Evolutionary conservation across 176 grass and related monocot genomes (phyloP), one percentile per base, ranked within the genome.

Genomic region (Aegilops sharonensis): DNA sequence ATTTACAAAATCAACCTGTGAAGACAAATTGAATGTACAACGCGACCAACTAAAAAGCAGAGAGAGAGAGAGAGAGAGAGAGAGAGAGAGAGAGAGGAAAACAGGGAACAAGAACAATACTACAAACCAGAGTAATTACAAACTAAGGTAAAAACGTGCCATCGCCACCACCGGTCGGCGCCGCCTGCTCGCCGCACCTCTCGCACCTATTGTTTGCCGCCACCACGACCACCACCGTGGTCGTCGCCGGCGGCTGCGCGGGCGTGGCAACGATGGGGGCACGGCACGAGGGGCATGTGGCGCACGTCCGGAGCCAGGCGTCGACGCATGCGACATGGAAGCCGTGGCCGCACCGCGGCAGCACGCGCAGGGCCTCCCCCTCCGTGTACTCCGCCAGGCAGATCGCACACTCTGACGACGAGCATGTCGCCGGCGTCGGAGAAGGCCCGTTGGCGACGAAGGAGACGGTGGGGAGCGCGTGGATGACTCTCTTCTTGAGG

Each of bases 281-380:
- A 23, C 91, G 91, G 66, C 91, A 92, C 2, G 84, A 92, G 5
- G 91, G 91, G 79, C 87, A 92, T 11, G 84, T 86, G 27, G 87
- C 79, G 35, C 78, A 75, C 0, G 83, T 34, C 13, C 86, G 92
- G 56, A 94, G 84, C 92, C 92, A 94, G 70, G 75, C 87, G 81
- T 94, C 90, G 23, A 94, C 72, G 65, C 92, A 94, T 14, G 37
- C 81, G 1, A 81, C 92, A 47, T 92, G 92, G 80, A 94, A 94
- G n/a, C 45, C 18, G 36, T 94, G 92, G 65, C 85, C 87, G 60
- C 92, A 94, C 78, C 87, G 76, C 35, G 92, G 92, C 72, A 94
- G 81, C 83, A 88, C 89, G 48, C 92, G 87, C 35, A 92, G 48
- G 5, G 27, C 59, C n/a, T 92, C 90, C n/a, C 90, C 87, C 1